Evolutionary conservation across 2,329 filamentous ascomycete genomes (phyloP).

Genomic region (Pochonia chlamydosporia): DNA sequence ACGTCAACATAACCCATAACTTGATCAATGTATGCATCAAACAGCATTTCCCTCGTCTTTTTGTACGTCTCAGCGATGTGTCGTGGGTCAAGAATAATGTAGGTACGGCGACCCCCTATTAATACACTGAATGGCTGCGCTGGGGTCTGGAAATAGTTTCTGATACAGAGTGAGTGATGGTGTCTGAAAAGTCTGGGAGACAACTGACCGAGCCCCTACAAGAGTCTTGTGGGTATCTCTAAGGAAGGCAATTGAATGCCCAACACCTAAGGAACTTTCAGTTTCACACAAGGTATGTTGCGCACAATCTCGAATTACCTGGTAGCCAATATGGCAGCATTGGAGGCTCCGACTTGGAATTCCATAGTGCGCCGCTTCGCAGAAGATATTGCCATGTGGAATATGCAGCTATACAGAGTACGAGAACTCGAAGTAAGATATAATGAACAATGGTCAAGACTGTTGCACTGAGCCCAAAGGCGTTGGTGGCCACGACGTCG

Average conservation of each 20-base stretch:
- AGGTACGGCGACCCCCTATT: background rate
- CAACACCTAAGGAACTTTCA: background rate
- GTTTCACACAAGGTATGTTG: background rate
- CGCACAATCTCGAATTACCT: background rate
- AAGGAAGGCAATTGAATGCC: background rate
- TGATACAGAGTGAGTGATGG: background rate
- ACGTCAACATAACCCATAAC: background rate
- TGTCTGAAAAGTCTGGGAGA: background rate
- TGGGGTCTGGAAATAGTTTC: background rate
- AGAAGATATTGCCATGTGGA: background rate
- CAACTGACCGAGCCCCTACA: background rate
- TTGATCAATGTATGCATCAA: background rate
- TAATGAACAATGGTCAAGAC: background rate
- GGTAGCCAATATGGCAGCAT: background rate
- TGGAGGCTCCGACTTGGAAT: background rate
- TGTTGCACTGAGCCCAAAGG: background rate
- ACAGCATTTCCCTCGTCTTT: background rate
- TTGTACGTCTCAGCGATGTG: background rate
- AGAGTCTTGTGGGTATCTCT: background rate
- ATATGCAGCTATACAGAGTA: background rate
- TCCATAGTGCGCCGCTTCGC: background rate
- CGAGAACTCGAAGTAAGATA: background rate
- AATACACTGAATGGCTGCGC: background rate
- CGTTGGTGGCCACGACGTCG: background rate
- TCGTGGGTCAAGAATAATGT: background rate